Base-by-base conservation (phyloP, 441 rosid genomes). In the Melastoma candidum region DNA sequence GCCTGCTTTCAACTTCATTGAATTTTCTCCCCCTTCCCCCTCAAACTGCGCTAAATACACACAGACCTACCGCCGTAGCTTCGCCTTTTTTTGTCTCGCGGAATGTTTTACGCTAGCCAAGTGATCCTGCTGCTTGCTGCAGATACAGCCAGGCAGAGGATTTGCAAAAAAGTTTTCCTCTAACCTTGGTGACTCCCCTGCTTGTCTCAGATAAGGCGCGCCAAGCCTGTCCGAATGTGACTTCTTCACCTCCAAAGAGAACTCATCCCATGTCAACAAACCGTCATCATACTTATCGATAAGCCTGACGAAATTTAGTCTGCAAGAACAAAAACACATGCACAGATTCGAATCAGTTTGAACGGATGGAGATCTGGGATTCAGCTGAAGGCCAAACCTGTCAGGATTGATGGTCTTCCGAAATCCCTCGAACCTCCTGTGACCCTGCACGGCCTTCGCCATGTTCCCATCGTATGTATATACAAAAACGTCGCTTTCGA, bases 381-480 rank as follows among this genome's bases (percentile, higher is more conserved):
- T 7, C 11, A 54, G 14, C 51, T n/a, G 43, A 9, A 32, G 22
- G 17, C 51, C 46, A 46, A 62, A 90, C 98, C 85, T 81, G 80
- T 88, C 83, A 24, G 98, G 98, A 66, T 78, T 85, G 60, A 92
- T 82, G 17, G 95, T 83, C 71, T 82, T 92, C 47, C 83, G 67
- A 58, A 85, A 92, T 43, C 97, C 95, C 72, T 82, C 90, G 57
- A 88, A 93, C 59, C 74, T 71, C 66, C 98, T 57, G 44, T 93
- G 97, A 41, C 97, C 98, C 69, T 93, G 97, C 48, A 93, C 98
- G 14, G 97, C 97, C 67, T 83, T 90, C 8, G 98, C 98, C 98
- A 90, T 90, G 53, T 90, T 90, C 26, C 98, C 96, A 58, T 87
- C 96, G 3, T 87, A 87, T 1, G 96, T 85, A 65, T 87, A 83